These are phyloP conservation scores for Apocynum venetum DNA, from an alignment of 257 asterid species.

Conservation along the genomic window DNA sequence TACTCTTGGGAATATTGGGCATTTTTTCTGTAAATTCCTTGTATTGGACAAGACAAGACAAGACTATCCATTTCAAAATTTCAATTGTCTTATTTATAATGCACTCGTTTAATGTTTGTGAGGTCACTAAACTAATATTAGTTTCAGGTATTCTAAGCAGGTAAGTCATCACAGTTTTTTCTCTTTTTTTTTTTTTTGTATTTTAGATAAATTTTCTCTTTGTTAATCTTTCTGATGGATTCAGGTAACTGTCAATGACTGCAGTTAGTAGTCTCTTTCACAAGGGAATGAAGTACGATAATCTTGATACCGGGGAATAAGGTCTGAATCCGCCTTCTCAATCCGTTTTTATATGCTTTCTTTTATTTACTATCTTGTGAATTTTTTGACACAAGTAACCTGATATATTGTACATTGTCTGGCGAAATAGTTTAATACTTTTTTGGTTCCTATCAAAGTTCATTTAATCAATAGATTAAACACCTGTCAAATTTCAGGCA, in stretches of 20 bases:
- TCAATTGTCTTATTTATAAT: neutral
- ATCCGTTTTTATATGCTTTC: too few relatives aligned
- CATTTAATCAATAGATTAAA: neutral
- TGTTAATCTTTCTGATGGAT: neutral
- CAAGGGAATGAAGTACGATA: neutral
- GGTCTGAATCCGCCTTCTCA: neutral
- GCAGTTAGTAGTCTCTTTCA: neutral
- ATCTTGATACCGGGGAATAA: too few relatives aligned
- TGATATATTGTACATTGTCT: neutral
- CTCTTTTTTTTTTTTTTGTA: too few relatives aligned
- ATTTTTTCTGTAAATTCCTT: neutral
- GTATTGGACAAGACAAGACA: neutral
- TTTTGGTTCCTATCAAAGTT: neutral
- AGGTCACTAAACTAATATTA: neutral
- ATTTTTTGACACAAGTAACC: neutral
- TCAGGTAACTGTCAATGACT: neutral
- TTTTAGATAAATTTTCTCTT: too few relatives aligned
- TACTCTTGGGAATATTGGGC: neutral
- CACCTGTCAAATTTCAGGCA: neutral
- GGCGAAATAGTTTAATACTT: neutral
- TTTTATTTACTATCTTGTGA: neutral
- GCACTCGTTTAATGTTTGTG: neutral
- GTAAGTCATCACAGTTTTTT: neutral
- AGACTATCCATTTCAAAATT: too few relatives aligned
- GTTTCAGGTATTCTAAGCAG: neutral